phyloP scores from a whole-genome alignment of 2,329 filamentous ascomycete genomes.

The Alternaria incomplexa region DNA sequence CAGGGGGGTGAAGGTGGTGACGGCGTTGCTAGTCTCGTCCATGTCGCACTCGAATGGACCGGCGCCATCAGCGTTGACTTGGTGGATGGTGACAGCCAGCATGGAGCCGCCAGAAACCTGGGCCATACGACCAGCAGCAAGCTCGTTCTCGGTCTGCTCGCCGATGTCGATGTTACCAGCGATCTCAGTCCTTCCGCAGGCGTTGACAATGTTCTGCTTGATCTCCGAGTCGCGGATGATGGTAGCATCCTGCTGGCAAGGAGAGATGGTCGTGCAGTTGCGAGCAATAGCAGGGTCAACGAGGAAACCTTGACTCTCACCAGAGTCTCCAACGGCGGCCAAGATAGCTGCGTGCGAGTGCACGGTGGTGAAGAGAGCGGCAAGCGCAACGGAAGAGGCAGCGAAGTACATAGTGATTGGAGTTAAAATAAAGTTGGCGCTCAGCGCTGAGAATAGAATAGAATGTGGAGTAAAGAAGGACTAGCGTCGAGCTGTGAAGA shows the following conservation, averaged over 20 bases:
- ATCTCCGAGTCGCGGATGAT: conserved; percentile 48
- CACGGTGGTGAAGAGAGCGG: conserved; percentile 36
- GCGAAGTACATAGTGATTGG: conserved; percentile 33
- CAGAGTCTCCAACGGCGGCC: conserved; percentile 35
- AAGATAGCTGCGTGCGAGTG: conserved; percentile 42
- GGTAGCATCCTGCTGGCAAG: conserved; percentile 47
- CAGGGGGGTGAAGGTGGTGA: conserved; percentile 56
- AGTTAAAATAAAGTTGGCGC: conserved; percentile 21
- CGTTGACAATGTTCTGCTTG: conserved; percentile 47
- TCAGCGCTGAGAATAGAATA: conserved; percentile 36
- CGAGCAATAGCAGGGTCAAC: conserved; percentile 43
- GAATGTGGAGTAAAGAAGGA: conserved; percentile 24
- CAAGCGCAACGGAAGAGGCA: conserved; percentile 35
- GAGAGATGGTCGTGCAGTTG: conserved; percentile 47
- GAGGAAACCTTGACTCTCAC: conserved; percentile 42
- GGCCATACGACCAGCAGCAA: conserved; percentile 40
- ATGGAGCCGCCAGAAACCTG: conserved; percentile 32
- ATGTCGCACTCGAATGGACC: conserved; percentile 71
- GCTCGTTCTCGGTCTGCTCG: conserved; percentile 47
- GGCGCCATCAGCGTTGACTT: conserved; percentile 70
- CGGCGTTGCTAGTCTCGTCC: conserved; percentile 60
- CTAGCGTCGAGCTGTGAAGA: conserved; percentile 13
- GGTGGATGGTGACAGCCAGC: conserved; percentile 52
- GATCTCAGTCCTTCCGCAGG: conserved; percentile 46
- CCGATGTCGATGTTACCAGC: conserved; percentile 48